Percentiles rank a stretch among this genome's conserved stretches.
Conservation (phyloP, 139 green algal genomes). For the Chlamydomonas sp. region DNA sequence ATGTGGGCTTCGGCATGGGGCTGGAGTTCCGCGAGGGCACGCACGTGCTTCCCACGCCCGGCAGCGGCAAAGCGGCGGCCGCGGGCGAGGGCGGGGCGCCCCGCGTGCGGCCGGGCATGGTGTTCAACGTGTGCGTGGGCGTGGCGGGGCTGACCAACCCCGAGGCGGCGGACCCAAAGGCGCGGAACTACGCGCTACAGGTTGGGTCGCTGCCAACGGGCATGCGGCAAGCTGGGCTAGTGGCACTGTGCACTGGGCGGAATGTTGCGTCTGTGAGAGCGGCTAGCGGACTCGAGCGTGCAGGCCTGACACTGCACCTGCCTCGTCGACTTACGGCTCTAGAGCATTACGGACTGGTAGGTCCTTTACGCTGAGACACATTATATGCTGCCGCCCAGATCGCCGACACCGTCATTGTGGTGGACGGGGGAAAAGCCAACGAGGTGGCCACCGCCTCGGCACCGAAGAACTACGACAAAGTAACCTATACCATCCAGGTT, state of each 20-base stretch:
- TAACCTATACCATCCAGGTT: conserved; percentile 64
- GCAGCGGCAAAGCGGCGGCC: conserved; percentile 18
- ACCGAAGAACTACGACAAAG: conserved; percentile 67
- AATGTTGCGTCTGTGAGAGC: no score
- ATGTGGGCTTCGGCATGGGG: conserved; percentile 92
- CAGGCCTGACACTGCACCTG: no score
- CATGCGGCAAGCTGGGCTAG: no score
- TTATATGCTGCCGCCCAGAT: conserved; percentile 57
- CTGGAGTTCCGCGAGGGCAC: conserved; percentile 82
- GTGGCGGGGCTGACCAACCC: conserved; percentile 36
- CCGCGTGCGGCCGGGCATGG: conserved; percentile 63
- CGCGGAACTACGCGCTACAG: conserved; percentile 65
- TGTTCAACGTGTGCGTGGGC: conserved; percentile 76
- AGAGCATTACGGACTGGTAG: no score
- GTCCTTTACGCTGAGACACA: no score
- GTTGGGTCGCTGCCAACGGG: conserved; percentile 3
- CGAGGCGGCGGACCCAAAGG: conserved; percentile 31
- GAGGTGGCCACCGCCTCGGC: conserved; percentile 73
- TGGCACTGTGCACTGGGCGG: no score
- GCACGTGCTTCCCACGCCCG: conserved; percentile 30
- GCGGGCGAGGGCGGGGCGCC: conserved; percentile 15
- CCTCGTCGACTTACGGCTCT: no score
- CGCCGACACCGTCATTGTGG: conserved; percentile 88
- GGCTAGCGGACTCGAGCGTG: no score
- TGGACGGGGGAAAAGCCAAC: conserved; percentile 51